A percentile compares a stretch with the other conserved stretches of the same genome.
phyloP scores from a whole-genome alignment of 257 asterid species.

The Apocynum venetum region DNA sequence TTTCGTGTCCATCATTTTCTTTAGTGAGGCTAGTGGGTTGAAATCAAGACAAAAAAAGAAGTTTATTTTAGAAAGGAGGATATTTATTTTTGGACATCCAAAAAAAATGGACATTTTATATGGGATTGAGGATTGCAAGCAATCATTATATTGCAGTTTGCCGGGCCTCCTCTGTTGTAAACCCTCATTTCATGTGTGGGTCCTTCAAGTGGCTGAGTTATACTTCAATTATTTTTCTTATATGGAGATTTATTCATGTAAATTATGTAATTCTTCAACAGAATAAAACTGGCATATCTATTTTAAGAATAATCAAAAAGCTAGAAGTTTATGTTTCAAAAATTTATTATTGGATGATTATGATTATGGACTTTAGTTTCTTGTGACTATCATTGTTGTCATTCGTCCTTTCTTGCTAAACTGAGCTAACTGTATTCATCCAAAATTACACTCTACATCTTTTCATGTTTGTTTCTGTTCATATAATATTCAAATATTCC shows the following conservation, averaged over 20 bases:
- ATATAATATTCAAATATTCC: not conserved
- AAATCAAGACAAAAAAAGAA: not conserved
- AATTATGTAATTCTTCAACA: not conserved
- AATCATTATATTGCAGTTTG: not conserved
- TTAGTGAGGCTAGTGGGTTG: not conserved
- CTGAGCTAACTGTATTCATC: not conserved
- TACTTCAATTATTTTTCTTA: not conserved
- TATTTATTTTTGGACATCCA: not conserved
- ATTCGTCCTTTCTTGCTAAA: not conserved
- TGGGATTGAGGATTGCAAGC: not conserved
- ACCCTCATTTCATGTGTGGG: not conserved
- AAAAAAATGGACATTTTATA: not conserved
- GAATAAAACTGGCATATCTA: not conserved
- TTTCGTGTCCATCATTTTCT: not conserved
- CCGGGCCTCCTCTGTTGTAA: not conserved
- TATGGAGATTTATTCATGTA: not conserved
- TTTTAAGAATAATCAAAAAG: not conserved
- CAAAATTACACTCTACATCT: not conserved
- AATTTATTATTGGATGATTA: not conserved
- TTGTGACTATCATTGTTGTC: not conserved
- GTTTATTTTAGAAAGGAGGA: not conserved
- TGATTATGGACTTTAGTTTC: too few species aligned
- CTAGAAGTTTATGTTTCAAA: conserved; percentile 4
- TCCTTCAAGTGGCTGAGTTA: not conserved
- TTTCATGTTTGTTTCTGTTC: not conserved